Conservation (phyloP, 768 basidiomycete species). For the Albatrellus ellisii region DNA sequence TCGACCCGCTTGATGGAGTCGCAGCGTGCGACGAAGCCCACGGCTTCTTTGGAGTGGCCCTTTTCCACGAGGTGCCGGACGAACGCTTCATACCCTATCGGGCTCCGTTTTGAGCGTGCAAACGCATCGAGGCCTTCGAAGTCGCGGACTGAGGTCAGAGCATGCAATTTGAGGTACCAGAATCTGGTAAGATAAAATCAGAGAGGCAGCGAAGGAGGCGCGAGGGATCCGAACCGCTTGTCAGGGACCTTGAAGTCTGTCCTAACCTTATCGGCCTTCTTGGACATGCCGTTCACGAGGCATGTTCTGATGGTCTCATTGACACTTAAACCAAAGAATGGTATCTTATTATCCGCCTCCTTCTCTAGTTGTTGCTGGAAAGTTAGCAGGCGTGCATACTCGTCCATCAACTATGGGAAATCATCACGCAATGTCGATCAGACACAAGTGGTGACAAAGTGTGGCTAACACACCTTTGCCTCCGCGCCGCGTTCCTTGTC, state of each 20-base stretch:
- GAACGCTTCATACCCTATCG: conserved; percentile 92
- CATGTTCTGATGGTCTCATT: conserved; percentile 79
- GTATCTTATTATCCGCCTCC: conserved; percentile 65
- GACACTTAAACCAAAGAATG: conserved; percentile 73
- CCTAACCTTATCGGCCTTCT: conserved; percentile 82
- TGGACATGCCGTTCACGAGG: conserved; percentile 65
- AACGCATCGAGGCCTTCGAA: conserved; percentile 83
- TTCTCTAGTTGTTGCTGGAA: conserved; percentile 83
- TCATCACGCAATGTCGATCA: neutral
- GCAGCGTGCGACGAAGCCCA: conserved; percentile 67
- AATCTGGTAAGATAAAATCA: conserved; percentile 37
- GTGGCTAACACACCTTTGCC: conserved; percentile 50
- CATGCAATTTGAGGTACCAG: conserved; percentile 87
- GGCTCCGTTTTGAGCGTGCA: conserved; percentile 77
- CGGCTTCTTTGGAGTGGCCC: conserved; percentile 66
- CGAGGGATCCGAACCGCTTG: conserved; percentile 51
- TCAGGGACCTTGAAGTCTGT: conserved; percentile 90
- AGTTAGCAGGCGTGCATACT: conserved; percentile 59
- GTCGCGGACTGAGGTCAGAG: conserved; percentile 65
- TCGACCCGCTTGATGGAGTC: conserved; percentile 76
- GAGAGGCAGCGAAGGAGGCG: neutral
- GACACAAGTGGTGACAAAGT: neutral
- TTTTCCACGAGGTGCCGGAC: conserved; percentile 66
- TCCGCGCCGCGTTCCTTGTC: conserved; percentile 89
- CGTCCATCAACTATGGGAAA: conserved; percentile 76